phyloP scores from a whole-genome alignment of 352 stramenopile species.

The Globisporangium nagaii region DNA sequence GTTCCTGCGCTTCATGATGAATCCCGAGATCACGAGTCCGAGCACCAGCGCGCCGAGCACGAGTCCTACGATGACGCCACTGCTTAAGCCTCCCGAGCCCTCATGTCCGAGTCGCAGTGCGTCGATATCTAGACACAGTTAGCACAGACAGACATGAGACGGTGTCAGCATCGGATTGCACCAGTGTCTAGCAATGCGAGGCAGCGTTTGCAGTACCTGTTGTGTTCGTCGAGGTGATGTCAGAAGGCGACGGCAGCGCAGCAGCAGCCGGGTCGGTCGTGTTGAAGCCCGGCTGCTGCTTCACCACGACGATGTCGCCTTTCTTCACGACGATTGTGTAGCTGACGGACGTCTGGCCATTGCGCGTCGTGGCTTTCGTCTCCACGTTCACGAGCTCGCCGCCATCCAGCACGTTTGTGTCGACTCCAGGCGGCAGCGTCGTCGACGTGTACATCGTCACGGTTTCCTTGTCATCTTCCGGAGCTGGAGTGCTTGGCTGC shows the following conservation, averaged over 20 bases:
- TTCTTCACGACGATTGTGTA: conserved; percentile 38
- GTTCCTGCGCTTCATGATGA: conserved; percentile 5
- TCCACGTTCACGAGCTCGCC: conserved; percentile 30
- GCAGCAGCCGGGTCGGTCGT: not conserved
- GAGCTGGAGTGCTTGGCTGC: not conserved
- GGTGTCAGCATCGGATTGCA: too few relatives aligned
- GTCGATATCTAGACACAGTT: not conserved
- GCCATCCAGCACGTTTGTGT: conserved; percentile 26
- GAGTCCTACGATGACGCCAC: conserved; percentile 4
- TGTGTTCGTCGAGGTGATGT: not conserved
- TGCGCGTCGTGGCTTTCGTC: conserved; percentile 19
- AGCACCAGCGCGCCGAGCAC: conserved; percentile 5
- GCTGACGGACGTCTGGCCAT: conserved; percentile 25
- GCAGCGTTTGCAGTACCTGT: not conserved
- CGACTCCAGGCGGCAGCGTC: conserved; percentile 25
- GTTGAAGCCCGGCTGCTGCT: conserved; percentile 9
- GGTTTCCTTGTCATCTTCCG: not conserved
- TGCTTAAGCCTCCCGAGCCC: not conserved
- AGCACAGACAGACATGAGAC: not conserved
- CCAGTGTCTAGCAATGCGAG: too few relatives aligned
- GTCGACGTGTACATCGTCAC: conserved; percentile 33
- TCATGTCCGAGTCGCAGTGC: too few relatives aligned
- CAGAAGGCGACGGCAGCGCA: not conserved
- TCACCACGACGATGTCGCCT: conserved; percentile 13
- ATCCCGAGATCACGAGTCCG: conserved; percentile 5